Percentiles rank a stretch among this genome's conserved stretches.
These are phyloP conservation scores for Boletus vinaceobasis DNA, from an alignment of 768 basidiomycete genomes.

Conservation along the genomic window DNA sequence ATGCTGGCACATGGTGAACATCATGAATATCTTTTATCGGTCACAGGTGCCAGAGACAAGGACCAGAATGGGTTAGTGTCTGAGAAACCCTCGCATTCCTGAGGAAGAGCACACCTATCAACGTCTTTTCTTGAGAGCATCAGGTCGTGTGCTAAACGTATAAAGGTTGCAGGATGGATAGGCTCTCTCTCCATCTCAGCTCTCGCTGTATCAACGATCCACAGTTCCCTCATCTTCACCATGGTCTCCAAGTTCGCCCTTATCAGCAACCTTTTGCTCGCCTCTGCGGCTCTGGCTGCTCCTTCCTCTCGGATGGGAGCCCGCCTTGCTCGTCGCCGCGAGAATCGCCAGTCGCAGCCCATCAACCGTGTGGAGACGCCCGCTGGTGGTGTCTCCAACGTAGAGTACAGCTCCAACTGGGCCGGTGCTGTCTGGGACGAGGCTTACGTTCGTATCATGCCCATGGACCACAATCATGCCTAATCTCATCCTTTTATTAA, in stretches of 20 bases:
- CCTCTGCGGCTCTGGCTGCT: slow-evolving; percentile 13
- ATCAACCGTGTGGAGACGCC: background rate
- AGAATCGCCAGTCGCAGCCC: slow-evolving; percentile 11
- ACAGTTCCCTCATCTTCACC: background rate
- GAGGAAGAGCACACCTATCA: background rate
- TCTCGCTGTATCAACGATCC: background rate
- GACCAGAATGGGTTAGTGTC: background rate
- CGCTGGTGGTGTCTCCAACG: background rate
- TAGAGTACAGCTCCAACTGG: slow-evolving; percentile 17
- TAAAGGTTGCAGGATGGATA: slow-evolving; percentile 6
- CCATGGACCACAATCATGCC: background rate
- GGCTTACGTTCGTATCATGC: slow-evolving; percentile 6
- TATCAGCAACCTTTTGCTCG: slow-evolving; percentile 17
- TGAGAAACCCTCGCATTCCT: background rate
- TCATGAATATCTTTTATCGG: background rate
- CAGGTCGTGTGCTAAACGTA: background rate
- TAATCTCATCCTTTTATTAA: slow-evolving; percentile 1
- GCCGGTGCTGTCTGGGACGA: slow-evolving; percentile 15
- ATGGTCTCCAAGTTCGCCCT: slow-evolving; percentile 20
- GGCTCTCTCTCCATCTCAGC: background rate
- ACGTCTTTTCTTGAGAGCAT: slow-evolving; percentile 1
- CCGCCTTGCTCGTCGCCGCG: slow-evolving; percentile 14
- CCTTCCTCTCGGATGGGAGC: slow-evolving; percentile 14
- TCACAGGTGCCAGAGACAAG: background rate
- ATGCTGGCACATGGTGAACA: background rate